Evolutionary conservation across 306 rosid species (phyloP), one percentile per base, ranked within the genome.

Genomic region (Hippophae gyantsensis): DNA sequence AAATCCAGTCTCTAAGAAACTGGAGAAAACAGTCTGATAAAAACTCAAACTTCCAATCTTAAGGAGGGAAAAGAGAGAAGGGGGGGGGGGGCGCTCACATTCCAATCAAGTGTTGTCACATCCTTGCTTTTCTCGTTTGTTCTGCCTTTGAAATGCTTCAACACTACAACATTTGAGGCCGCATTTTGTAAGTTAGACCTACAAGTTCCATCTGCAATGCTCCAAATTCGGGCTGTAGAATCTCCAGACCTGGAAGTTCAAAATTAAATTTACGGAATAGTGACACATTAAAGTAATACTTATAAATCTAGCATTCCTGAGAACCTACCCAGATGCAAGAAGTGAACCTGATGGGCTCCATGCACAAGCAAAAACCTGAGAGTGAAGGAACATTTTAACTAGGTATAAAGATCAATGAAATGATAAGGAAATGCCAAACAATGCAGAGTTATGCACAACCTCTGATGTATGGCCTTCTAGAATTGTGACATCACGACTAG

Each of bases 61-160:
- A 46, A 60, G 55, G 6, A 8, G 42, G 13, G 48, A 32, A 56
- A 62, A 62, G 10, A 64, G n/a, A n/a, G n/a, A n/a, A n/a, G n/a
- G n/a, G n/a, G n/a, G n/a, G n/a, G 23, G 23, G 23, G 23, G 23
- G 23, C 23, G 1, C 86, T 81, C 68, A 84, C 90, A 67, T 78
- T 84, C 90, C 90, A 84, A 75, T 84, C 90, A 43, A 84, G 87
- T 57, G 90, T 84, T 9, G 90, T 84, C 65, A 81, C 87, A 57
- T 84, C 90, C 74, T 69, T 81, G 81, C 84, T 81, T 69, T 78
- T 81, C 73, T 84, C 90, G 40, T 72, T 81, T 14, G 77, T 66
- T 74, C 76, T 81, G 59, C 80, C 87, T 61, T 72, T 84, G 62
- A 73, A 70, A 72, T 84, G 90, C 66, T 59, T 77, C 48, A 84